A percentile compares a stretch with the other conserved stretches of the same genome.
Evolutionary conservation across 306 rosid species (phyloP).

Genomic region (Sphenostylis stenocarpa): DNA sequence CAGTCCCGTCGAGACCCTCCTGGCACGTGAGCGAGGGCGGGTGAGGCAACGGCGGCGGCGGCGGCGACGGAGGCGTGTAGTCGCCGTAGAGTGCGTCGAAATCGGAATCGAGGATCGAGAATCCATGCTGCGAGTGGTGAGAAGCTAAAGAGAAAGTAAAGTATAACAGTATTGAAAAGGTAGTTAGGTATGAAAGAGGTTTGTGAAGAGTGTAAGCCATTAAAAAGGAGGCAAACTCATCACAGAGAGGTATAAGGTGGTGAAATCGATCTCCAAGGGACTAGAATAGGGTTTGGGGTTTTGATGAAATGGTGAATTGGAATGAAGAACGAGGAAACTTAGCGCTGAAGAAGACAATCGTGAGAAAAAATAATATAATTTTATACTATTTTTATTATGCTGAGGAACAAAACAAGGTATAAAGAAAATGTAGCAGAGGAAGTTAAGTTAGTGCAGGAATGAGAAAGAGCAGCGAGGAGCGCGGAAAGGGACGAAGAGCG

Average conservation of each 20-base stretch:
- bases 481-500: background rate
- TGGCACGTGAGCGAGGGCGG: slow-evolving; percentile 77
- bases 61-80: slow-evolving; percentile 89
- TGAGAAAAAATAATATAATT: background rate
- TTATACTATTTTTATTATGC: background rate
- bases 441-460: slow-evolving; percentile 6
- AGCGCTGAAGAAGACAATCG: slow-evolving; percentile 21
- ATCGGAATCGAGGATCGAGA: slow-evolving; percentile 56
- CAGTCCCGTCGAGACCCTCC: slow-evolving; percentile 64
- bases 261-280: background rate
- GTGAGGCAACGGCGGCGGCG: slow-evolving; percentile 75
- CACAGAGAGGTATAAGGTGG: background rate
- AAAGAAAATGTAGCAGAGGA: background rate
- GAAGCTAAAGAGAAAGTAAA: slow-evolving; percentile 8
- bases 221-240: slow-evolving; percentile 46
- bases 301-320: background rate
- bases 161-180: slow-evolving; percentile 28
- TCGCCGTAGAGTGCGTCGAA: slow-evolving; percentile 57
- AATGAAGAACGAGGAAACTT: background rate
- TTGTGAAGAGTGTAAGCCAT: slow-evolving; percentile 57
- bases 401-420: background rate
- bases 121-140: slow-evolving; percentile 33
- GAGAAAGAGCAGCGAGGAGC: background rate
- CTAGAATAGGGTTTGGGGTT: slow-evolving; percentile 24
- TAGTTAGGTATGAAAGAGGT: slow-evolving; percentile 16